Evolutionary conservation across 345 rosid species (phyloP), one percentile per base, ranked within the genome.

Genomic region (Microcos paniculata): DNA sequence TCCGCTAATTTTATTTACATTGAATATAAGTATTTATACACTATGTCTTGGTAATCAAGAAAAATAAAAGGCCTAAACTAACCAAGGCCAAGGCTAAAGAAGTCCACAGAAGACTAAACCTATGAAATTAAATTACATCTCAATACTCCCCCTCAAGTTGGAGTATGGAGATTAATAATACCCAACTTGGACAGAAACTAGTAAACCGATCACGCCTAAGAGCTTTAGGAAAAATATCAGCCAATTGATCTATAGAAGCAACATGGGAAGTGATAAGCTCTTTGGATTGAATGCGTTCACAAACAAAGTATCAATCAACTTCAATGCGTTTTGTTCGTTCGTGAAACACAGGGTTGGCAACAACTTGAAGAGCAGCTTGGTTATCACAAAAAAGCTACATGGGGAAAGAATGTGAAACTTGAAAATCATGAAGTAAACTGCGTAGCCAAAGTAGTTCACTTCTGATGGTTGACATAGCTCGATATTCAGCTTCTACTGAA

Each of bases 71-170:
- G n/a, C n/a, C n/a, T n/a, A n/a, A n/a, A n/a, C n/a, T n/a, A n/a
- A n/a, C n/a, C n/a, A n/a, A n/a, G n/a, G n/a, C n/a, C n/a, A n/a
- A n/a, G n/a, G n/a, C n/a, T n/a, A n/a, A n/a, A n/a, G n/a, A n/a
- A n/a, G n/a, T n/a, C n/a, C n/a, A n/a, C n/a, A n/a, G n/a, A n/a
- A n/a, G n/a, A n/a, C n/a, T n/a, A n/a, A n/a, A n/a, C n/a, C n/a
- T n/a, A n/a, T n/a, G n/a, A n/a, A n/a, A n/a, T n/a, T n/a, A n/a
- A n/a, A n/a, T n/a, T n/a, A n/a, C n/a, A n/a, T n/a, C n/a, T n/a
- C n/a, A n/a, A n/a, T n/a, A n/a, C n/a, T n/a, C n/a, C n/a, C n/a
- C 65, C 65, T 61, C 68, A 53, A 71, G 62, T 53, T 71, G 45
- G 74, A 51, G 74, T 46, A 33, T 71, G 62, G n/a, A n/a, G n/a